phyloP scores from a whole-genome alignment of 495 filamentous ascomycete species.

The Collariella sp. region DNA sequence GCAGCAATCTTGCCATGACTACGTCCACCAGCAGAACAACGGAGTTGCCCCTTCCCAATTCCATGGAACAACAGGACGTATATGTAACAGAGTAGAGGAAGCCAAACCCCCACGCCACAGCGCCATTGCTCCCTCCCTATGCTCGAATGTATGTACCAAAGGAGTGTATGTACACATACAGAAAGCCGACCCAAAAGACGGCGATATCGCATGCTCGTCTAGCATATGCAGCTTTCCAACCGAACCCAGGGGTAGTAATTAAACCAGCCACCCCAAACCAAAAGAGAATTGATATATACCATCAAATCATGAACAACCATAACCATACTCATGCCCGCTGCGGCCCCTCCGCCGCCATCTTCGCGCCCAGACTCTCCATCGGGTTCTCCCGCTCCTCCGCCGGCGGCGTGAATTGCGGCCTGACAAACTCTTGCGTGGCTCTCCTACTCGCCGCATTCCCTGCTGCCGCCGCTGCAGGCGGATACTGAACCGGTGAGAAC shows the following conservation, averaged over 20 bases:
- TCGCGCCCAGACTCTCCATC: slow-evolving; percentile 9
- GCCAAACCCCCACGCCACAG: too few species aligned
- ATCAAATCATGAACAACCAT: not conserved
- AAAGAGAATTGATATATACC: not conserved
- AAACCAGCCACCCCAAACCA: not conserved
- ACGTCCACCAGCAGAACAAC: too few species aligned
- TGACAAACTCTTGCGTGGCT: slow-evolving; percentile 18
- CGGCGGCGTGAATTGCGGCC: slow-evolving; percentile 24
- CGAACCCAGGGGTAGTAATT: not conserved
- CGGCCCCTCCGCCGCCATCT: not conserved
- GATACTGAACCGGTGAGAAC: not conserved
- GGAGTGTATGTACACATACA: too few species aligned
- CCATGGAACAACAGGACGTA: too few species aligned
- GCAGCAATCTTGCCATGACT: too few species aligned
- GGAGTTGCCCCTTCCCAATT: too few species aligned
- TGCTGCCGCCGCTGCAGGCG: not conserved
- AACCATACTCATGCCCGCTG: not conserved
- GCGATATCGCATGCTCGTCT: not conserved
- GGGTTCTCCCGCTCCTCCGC: slow-evolving; percentile 27
- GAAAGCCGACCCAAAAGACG: too few species aligned
- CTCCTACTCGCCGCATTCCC: not conserved
- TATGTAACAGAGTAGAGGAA: too few species aligned
- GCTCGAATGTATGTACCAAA: too few species aligned
- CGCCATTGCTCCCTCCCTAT: too few species aligned
- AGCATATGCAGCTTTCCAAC: not conserved